Conservation (phyloP, 768 basidiomycete genomes). For the Symmetrospora coprosmae region DNA sequence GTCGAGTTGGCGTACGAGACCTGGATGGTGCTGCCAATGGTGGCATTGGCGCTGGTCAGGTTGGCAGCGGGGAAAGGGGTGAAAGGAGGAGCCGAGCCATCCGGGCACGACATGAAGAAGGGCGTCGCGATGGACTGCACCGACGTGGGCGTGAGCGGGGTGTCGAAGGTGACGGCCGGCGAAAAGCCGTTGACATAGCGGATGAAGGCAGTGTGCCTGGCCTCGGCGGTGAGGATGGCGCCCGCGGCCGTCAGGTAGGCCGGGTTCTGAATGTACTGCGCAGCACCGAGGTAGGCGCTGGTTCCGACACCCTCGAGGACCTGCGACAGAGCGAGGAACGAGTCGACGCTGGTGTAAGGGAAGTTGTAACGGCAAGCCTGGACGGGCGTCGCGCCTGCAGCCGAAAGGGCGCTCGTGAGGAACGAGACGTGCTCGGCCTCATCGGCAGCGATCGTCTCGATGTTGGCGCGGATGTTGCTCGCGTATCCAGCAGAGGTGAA, state of each 20-base stretch:
- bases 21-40: not conserved
- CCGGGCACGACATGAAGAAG: slow-evolving; percentile 20
- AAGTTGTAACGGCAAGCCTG: slow-evolving; percentile 47
- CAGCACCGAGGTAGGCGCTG: slow-evolving; percentile 15
- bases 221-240: slow-evolving; percentile 49
- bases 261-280: slow-evolving; percentile 26
- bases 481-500: not conserved
- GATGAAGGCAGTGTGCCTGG: slow-evolving; percentile 30
- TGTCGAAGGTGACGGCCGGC: not conserved
- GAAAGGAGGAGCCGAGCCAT: not conserved
- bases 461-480: not conserved
- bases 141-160: not conserved
- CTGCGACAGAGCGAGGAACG: slow-evolving; percentile 45
- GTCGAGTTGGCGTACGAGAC: not conserved
- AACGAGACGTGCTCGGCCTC: slow-evolving; percentile 43
- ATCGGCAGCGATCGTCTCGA: not conserved
- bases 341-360: slow-evolving; percentile 42
- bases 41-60: not conserved
- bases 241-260: slow-evolving; percentile 46
- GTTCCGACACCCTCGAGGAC: slow-evolving; percentile 46
- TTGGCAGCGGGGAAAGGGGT: not conserved
- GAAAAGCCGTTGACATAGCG: slow-evolving; percentile 27
- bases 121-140: slow-evolving; percentile 18
- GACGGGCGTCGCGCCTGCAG: slow-evolving; percentile 18
- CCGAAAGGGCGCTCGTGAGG: slow-evolving; percentile 39